Evolutionary conservation across 2,329 filamentous ascomycete species (phyloP), one percentile per base, ranked within the genome.

Genomic region (Emydomyces testavorans): DNA sequence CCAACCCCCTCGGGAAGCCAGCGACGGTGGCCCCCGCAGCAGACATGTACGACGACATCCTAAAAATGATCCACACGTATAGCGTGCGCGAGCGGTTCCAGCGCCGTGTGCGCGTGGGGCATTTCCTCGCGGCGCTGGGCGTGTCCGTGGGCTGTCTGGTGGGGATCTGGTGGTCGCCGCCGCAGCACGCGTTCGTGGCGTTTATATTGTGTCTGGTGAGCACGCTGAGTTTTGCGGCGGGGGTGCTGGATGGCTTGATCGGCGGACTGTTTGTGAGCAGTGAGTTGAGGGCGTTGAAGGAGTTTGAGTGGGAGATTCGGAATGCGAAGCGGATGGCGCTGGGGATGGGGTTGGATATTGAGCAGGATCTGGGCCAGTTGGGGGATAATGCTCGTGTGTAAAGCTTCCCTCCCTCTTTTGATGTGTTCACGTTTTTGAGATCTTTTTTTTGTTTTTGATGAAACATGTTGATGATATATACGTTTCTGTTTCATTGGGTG

Each of bases 281-380:
- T 52, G 92, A 98, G 68, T 67, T 95, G 50, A 76, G 87, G 50
- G 82, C 83, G 3, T 69, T 98, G 47, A 82, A 79, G 58, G 92
- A 98, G 69, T 96, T 96, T 67, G 80, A 92, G 62, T 95, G 87
- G 84, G 92, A 98, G 65, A 81, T 96, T 21, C 71, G 70, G 43
- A 89, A 84, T 61, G 82, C 82, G 10, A 80, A 63, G 52, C 52
- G 57, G 34, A 45, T 53, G 51, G 48, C 48, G 28, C 41, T 56
- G 38, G 52, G 52, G 3, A 39, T 54, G 28, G 54, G 52, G 3
- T 45, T 54, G 15, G 52, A 56, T 52, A 53, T 56, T 40, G 54
- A 56, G 38, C 24, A 50, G 42, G 54, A 55, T 20, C 24, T 53
- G 13, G 47, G 48, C 1, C 28, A 34, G 35, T 16, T 40, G 20